These are phyloP conservation scores for Bipolaris gigantea DNA, from an alignment of 2,329 filamentous ascomycete species.

Conservation along the genomic window DNA sequence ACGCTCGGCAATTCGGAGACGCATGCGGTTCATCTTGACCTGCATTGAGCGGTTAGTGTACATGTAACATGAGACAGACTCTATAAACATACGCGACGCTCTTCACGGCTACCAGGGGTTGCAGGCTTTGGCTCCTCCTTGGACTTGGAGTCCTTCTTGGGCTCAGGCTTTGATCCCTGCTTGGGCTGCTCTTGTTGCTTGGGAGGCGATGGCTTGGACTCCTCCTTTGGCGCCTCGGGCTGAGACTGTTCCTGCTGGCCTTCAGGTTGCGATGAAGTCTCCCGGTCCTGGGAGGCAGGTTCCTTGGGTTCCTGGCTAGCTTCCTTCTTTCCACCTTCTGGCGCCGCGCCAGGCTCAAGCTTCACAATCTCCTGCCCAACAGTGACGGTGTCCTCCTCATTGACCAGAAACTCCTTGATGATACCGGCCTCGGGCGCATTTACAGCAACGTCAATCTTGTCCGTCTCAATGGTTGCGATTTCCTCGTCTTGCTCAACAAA, in stretches of 20 bases:
- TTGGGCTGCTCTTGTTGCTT: constrained; percentile 40
- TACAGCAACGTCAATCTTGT: constrained; percentile 99
- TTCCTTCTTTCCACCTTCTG: constrained; percentile 57
- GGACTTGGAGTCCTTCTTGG: constrained; percentile 41
- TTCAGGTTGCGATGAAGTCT: constrained; percentile 59
- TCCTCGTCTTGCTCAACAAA: constrained; percentile 95
- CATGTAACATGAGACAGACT: neutral
- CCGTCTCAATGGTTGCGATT: constrained; percentile 97
- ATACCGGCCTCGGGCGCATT: constrained; percentile 89
- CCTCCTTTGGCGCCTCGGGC: constrained; percentile 43
- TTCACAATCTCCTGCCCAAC: constrained; percentile 91
- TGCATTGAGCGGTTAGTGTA: constrained; percentile 45
- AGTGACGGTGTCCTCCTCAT: constrained; percentile 91
- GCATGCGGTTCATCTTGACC: constrained; percentile 99
- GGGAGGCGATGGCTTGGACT: constrained; percentile 48
- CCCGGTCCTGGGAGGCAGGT: constrained; percentile 59
- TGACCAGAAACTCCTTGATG: constrained; percentile 88
- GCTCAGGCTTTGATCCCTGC: constrained; percentile 29
- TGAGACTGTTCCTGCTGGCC: constrained; percentile 53
- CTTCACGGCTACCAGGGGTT: constrained; percentile 73
- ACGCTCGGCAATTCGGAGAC: constrained; percentile 92
- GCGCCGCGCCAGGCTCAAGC: constrained; percentile 69
- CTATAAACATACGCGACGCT: constrained; percentile 72
- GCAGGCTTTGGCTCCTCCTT: constrained; percentile 37
- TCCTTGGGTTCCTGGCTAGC: constrained; percentile 62